Base-by-base conservation (phyloP, 2,329 filamentous ascomycete species). In the Fusarium dimerum region DNA sequence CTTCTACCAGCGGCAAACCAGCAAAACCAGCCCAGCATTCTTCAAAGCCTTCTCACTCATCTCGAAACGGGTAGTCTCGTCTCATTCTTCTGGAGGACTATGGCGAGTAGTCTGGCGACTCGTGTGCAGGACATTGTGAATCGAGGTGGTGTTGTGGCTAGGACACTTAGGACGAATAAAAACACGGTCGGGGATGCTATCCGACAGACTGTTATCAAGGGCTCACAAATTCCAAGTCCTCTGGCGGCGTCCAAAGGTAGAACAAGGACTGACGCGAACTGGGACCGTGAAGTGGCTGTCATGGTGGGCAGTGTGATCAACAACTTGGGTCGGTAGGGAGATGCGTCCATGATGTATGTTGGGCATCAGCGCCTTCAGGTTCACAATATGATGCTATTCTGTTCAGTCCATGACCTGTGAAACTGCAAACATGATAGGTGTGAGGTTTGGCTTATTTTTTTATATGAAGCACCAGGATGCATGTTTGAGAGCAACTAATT, bases 231-330 rank as follows among this genome's bases (percentile, higher is more conserved):
- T 46, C 89, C 90, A 2, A 80, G 78, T 13, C 81, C 78, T 0
- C 66, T 84, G 43, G 61, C 68, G 3, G 68, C 66, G 9, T 68
- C 71, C 12, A 77, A 72, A 52, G 74, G 71, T 40, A 82, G 76
- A 63, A 72, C 68, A 32, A 79, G 76, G 51, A 72, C 78, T 40
- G 66, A 74, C n/a, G 73, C 74, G 12, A 75, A 75, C 50, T 97
- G 91, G 90, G 93, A 97, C 65, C 82, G 93, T 39, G 94, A 97
- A 73, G 88, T 92, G 44, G 92, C 92, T 2, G 92, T 97, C 44
- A 97, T 97, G 93, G 89, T 96, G 40, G 88, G 89, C 47, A 90
- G 90, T 63, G 85, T 97, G 6, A 79, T 92, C 39, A 82, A 80
- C 44, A 80, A 80, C 52, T 63, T 84, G 5, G 75, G 78, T 11